Conservation (phyloP, 108 stramenopile genomes). For the Nitzschia sp. region DNA sequence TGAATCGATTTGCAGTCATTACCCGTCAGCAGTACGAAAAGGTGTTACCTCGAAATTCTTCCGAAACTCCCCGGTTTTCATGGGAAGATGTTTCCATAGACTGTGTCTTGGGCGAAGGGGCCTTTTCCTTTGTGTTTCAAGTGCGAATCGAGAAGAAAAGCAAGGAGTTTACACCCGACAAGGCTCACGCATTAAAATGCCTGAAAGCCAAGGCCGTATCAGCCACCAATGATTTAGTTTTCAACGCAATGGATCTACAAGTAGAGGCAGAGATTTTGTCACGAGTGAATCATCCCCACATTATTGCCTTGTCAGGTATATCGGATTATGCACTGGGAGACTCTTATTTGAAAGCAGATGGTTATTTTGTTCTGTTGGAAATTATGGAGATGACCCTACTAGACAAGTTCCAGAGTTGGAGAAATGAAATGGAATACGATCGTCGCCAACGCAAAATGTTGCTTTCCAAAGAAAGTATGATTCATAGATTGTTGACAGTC, state of each 20-base stretch:
- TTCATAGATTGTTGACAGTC: constrained; percentile 13
- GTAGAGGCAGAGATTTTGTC: constrained; percentile 28
- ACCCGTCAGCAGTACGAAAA: not conserved
- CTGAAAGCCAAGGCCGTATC: constrained; percentile 20
- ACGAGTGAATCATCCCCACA: constrained; percentile 23
- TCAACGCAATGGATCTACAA: constrained; percentile 29
- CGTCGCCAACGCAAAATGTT: not conserved
- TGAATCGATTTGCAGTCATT: not conserved
- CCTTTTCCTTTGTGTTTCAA: constrained; percentile 25
- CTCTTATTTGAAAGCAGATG: constrained; percentile 10
- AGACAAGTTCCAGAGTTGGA: constrained; percentile 25
- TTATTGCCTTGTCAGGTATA: constrained; percentile 23
- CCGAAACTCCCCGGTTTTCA: not conserved
- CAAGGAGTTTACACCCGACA: not conserved
- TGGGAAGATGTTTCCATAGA: constrained; percentile 19
- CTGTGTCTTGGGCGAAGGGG: constrained; percentile 18
- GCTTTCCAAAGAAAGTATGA: not conserved
- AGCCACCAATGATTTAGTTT: constrained; percentile 1
- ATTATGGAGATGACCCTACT: constrained; percentile 28
- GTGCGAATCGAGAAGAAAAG: not conserved
- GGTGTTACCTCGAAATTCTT: not conserved
- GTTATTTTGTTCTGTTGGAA: constrained; percentile 43
- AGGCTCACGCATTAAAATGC: constrained; percentile 16
- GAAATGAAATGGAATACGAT: not conserved
- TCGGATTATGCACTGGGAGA: not conserved